Evolutionary conservation across 2,329 filamentous ascomycete genomes (phyloP).

Genomic region (Phialophora chinensis): DNA sequence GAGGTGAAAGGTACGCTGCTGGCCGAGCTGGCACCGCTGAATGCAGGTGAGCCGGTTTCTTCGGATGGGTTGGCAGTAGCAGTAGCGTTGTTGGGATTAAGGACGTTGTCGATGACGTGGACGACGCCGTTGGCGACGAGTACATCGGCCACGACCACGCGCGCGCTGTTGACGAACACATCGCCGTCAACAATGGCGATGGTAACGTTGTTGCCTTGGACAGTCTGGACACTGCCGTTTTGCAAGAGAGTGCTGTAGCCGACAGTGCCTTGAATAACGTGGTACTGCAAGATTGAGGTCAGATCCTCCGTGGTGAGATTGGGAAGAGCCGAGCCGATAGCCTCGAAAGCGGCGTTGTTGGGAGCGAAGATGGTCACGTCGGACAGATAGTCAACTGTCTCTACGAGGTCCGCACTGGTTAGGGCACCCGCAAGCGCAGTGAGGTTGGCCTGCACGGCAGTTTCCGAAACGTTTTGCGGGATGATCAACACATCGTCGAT

Average conservation of each 20-base stretch:
- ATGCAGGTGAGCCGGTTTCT: conserved; percentile 59
- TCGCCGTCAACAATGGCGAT: conserved; percentile 53
- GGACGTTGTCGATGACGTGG: conserved; percentile 65
- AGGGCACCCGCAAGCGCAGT: conserved; percentile 58
- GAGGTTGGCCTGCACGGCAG: conserved; percentile 52
- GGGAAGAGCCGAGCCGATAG: conserved; percentile 60
- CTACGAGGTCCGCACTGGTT: conserved; percentile 44
- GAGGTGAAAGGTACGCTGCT: conserved; percentile 62
- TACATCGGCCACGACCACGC: conserved; percentile 57
- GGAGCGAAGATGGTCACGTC: conserved; percentile 71
- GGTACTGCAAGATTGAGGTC: conserved; percentile 65
- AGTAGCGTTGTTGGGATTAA: conserved; percentile 61
- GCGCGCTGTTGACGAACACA: conserved; percentile 60
- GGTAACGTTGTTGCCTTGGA: conserved; percentile 58
- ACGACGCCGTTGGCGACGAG: conserved; percentile 62
- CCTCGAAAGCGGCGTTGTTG: conserved; percentile 64
- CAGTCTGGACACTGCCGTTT: conserved; percentile 45
- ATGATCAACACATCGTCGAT: conserved; percentile 57
- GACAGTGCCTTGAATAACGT: conserved; percentile 61
- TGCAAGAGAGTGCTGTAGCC: conserved; percentile 61
- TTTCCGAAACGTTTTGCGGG: conserved; percentile 52
- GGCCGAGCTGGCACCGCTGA: conserved; percentile 58
- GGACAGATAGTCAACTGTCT: conserved; percentile 34
- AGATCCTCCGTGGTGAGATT: conserved; percentile 58
- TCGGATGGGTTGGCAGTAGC: conserved; percentile 52